These are phyloP conservation scores for Brassica cretica DNA, from an alignment of 345 rosid genomes.

Conservation along the genomic window DNA sequence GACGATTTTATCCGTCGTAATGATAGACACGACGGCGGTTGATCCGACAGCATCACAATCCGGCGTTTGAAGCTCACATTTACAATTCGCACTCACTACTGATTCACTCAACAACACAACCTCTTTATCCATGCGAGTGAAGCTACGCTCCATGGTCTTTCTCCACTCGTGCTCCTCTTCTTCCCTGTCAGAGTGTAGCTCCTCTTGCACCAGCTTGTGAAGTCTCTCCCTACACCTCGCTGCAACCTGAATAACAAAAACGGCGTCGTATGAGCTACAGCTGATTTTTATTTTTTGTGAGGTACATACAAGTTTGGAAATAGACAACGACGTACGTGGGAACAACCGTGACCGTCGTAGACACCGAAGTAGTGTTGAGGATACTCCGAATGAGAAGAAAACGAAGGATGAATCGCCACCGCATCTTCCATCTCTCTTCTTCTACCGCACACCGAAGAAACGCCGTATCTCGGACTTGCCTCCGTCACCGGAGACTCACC, in stretches of 20 bases:
- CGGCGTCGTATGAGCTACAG: conserved; percentile 3
- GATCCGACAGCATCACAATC: conserved; percentile 78
- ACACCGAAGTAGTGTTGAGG: conserved; percentile 62
- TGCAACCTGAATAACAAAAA: conserved; percentile 47
- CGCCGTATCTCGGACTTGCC: conserved; percentile 55
- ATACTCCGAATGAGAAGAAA: conserved; percentile 27
- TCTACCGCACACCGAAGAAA: conserved; percentile 74
- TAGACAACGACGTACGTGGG: conserved; percentile 49
- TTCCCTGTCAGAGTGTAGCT: conserved; percentile 13
- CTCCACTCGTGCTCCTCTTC: conserved; percentile 44
- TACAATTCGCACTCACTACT: conserved; percentile 34
- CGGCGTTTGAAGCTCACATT: conserved; percentile 64
- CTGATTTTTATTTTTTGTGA: neutral
- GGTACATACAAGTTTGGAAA: too few relatives aligned
- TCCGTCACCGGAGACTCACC: conserved; percentile 11
- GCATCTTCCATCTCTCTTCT: conserved; percentile 88
- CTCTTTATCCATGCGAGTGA: conserved; percentile 62
- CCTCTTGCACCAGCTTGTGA: conserved; percentile 61
- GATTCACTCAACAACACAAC: conserved; percentile 28
- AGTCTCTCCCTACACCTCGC: conserved; percentile 56
- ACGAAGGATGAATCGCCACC: conserved; percentile 57
- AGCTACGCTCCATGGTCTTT: conserved; percentile 57
- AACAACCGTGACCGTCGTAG: conserved; percentile 76
- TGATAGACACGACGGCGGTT: conserved; percentile 72
- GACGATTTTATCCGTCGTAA: conserved; percentile 60